Base-by-base conservation (phyloP, 2,329 filamentous ascomycete species). In the Ciborinia camelliae region DNA sequence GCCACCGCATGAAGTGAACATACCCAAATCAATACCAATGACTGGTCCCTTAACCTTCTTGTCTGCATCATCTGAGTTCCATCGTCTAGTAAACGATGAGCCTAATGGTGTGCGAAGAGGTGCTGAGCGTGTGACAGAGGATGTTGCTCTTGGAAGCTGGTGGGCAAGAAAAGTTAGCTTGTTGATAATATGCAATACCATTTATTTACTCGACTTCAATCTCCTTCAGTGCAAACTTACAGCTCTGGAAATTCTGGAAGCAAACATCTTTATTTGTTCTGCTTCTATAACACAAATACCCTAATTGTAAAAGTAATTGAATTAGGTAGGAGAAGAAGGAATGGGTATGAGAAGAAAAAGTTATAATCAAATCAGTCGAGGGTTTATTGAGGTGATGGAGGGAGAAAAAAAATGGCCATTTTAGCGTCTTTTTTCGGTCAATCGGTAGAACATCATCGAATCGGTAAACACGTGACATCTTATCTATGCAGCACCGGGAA, bases 21-120 rank as follows among this genome's bases (percentile, higher is more conserved):
- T 84, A 89, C 94, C 94, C 76, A 98, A 82, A 85, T 98, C 94
- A 78, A 98, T 97, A 89, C 95, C 95, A 76, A 98, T 97, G 79
- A 98, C 94, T 76, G 91, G 82, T 77, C 95, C 95, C 82, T 94
- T 91, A 68, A 98, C 91, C 87, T 97, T 97, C 78, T 86, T 84
- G 66, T 81, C 82, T 75, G 85, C 86, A 71, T 90, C 88, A 72
- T 90, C 89, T 48, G 88, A 66, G 39, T 62, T 90, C 79, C 90
- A 89, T 82, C 90, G 92, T 75, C 90, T 85, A 76, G 89, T 86
- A 77, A 94, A 91, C 74, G 86, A 86, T 70, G 90, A 86, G 71
- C 84, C 84, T 74, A 91, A 79, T 71, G 91, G 87, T 73, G 89
- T 85, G 81, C 88, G 88, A 77, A 87, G 80, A 67, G 85, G 82